Percentiles rank a stretch among this genome's conserved stretches.
Evolutionary conservation across 1,139 yeast species (phyloP).

Genomic region (Ogataea hybrid): DNA sequence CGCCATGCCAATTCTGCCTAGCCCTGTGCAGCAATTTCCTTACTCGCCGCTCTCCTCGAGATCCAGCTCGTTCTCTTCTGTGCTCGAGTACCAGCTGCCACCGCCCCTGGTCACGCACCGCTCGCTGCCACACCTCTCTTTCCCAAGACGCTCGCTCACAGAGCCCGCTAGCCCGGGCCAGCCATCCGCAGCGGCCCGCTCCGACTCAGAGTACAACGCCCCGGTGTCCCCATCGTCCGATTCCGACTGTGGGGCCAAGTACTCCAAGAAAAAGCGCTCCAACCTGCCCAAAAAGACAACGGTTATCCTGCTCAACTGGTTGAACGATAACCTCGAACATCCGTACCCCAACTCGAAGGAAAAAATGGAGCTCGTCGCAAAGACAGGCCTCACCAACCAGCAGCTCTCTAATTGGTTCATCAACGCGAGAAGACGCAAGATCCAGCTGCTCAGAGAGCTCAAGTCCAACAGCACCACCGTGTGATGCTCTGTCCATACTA

Average conservation of each 20-base stretch:
- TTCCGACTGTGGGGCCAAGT: conserved; percentile 3
- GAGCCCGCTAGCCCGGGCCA: conserved; percentile 5
- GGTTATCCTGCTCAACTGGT: conserved; percentile 77
- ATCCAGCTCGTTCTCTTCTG: conserved; percentile 22
- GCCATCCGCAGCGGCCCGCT: not conserved
- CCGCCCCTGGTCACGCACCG: conserved; percentile 6
- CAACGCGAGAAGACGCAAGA: conserved; percentile 87
- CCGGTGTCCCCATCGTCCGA: conserved; percentile 9
- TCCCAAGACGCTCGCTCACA: conserved; percentile 3
- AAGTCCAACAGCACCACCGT: conserved; percentile 24
- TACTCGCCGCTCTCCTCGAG: conserved; percentile 24
- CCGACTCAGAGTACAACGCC: conserved; percentile 7
- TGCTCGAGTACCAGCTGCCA: conserved; percentile 11
- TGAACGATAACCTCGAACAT: conserved; percentile 78
- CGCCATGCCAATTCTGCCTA: conserved; percentile 13
- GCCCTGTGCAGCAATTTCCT: conserved; percentile 17
- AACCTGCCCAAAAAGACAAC: conserved; percentile 91
- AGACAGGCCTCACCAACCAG: conserved; percentile 86
- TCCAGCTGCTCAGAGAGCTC: conserved; percentile 36
- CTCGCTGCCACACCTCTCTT: conserved; percentile 4
- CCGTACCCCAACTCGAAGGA: conserved; percentile 95
- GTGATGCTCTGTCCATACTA: conserved; percentile 1
- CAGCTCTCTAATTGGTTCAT: conserved; percentile 97
- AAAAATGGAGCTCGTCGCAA: conserved; percentile 71
- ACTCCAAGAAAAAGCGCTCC: conserved; percentile 29